Percentiles rank a stretch among this genome's conserved stretches.
Evolutionary conservation across 2,329 filamentous ascomycete genomes (phyloP).

Genomic region (Penicillium brasilianum): DNA sequence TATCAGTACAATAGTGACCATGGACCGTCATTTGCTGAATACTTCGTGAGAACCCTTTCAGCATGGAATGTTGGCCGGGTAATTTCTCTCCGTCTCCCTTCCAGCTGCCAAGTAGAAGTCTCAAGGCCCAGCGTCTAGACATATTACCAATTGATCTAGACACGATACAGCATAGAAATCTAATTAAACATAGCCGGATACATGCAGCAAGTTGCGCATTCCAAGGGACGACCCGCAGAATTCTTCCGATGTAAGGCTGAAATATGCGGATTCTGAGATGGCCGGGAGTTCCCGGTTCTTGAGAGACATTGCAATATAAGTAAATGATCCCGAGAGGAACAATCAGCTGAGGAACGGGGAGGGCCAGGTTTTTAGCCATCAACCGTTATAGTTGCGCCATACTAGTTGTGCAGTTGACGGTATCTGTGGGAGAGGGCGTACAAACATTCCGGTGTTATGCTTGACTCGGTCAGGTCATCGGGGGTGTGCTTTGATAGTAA

Average conservation of each 20-base stretch:
- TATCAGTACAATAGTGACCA: neutral
- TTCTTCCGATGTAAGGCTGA: conserved; percentile 23
- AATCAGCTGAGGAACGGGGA: too few species aligned
- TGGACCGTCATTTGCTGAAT: neutral
- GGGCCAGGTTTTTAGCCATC: neutral
- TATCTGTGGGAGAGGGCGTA: neutral
- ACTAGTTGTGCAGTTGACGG: neutral
- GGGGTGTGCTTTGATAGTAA: too few species aligned
- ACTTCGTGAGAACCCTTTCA: conserved; percentile 5
- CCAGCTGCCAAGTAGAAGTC: neutral
- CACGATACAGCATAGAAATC: neutral
- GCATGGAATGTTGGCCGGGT: conserved; percentile 14
- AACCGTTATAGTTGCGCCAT: neutral
- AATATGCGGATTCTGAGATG: conserved; percentile 14
- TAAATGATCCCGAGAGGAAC: neutral
- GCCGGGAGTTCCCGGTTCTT: neutral
- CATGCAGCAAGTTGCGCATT: conserved; percentile 3
- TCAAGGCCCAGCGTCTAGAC: neutral
- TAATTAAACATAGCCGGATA: neutral
- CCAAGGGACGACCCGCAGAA: conserved; percentile 20
- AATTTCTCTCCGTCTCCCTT: conserved; percentile 4
- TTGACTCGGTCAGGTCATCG: neutral
- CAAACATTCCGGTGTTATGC: neutral
- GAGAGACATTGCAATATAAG: neutral
- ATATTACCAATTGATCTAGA: neutral